Base-by-base conservation (phyloP, 192 early-diverging fungal species). In the Funneliformis geosporum region DNA sequence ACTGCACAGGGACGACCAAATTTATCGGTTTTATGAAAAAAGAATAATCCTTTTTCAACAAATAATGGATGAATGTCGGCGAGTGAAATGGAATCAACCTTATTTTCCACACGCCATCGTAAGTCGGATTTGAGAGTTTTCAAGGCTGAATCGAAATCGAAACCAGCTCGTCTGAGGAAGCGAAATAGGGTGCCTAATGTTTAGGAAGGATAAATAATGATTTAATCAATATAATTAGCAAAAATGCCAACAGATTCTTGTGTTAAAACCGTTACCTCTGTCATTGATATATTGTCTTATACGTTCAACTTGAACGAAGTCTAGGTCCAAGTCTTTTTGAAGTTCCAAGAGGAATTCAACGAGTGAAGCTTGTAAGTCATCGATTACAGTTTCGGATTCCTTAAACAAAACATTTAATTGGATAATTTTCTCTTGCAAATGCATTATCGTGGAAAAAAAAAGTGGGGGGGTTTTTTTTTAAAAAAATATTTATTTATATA, bases 141-240 rank as follows among this genome's bases (percentile, higher is more conserved):
- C 4, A 73, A 76, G 8, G 84, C 72, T 23, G 12, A 27, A 38
- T 83, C 81, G 33, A 82, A 59, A 16, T 67, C 42, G 60, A 77
- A 87, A 0, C 70, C 61, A 43, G 78, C 50, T 39, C 78, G 73
- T 23, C 80, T 76, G 12, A 87, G 73, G 61, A 83, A 87, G 14
- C 86, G 78, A 76, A 87, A 87, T n/a, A 87, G 61, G n/a, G 86
- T 87, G 12, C 83, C 86, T 86, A 76, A 43, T 38, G 33, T 12
- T 23, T 16, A 68, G 39, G 21, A n/a, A n/a, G n/a, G 59, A 50
- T 25, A 47, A 14, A 33, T 33, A 33, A 59, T 33, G 12, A 33
- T 18, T 42, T 50, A 38, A 38, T 50, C 50, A 14, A 11, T 39
- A 68, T 0, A 42, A 68, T 39, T 11, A 25, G 6, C n/a, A 42